These are phyloP conservation scores for Dactylella cylindrospora DNA, from an alignment of 2,329 filamentous ascomycete genomes.

Conservation along the genomic window DNA sequence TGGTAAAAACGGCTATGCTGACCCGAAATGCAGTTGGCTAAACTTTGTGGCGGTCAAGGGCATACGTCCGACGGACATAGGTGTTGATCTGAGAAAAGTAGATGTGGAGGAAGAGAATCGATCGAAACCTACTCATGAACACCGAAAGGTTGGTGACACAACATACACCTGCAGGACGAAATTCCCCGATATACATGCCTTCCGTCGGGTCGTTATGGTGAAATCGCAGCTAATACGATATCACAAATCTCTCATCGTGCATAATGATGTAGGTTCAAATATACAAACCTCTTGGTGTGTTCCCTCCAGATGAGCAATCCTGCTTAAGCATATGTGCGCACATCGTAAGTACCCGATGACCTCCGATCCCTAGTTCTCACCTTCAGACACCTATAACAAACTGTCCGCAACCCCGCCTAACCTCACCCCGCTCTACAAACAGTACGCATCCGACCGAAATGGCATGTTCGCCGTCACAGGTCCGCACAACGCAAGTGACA, in stretches of 20 bases:
- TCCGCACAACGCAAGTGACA: conserved; percentile 34
- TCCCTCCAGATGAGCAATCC: conserved; percentile 22
- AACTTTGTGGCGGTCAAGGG: conserved; percentile 21
- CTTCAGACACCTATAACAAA: not conserved
- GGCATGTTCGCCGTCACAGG: conserved; percentile 37
- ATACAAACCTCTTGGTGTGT: conserved; percentile 28
- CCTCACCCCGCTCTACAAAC: too few species aligned
- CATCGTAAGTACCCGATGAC: conserved; percentile 23
- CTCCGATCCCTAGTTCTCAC: not conserved
- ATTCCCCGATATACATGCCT: not conserved
- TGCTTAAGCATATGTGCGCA: conserved; percentile 37
- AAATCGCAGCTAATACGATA: not conserved
- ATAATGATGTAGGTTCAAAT: conserved; percentile 29
- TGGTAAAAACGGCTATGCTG: too few species aligned
- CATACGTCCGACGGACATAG: conserved; percentile 11
- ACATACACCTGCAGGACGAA: not conserved
- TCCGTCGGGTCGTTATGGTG: too few species aligned
- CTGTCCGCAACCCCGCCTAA: too few species aligned
- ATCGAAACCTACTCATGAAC: conserved; percentile 27
- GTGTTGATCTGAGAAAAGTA: conserved; percentile 35
- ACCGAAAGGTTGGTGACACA: conserved; percentile 23
- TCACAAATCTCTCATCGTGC: not conserved
- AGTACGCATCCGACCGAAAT: conserved; percentile 41
- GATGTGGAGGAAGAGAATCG: conserved; percentile 33
- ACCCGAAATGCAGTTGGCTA: conserved; percentile 27